A percentile compares a stretch with the other conserved stretches of the same genome.
phyloP scores from a whole-genome alignment of 2,329 filamentous ascomycete species.

The Podosphaera xanthii region DNA sequence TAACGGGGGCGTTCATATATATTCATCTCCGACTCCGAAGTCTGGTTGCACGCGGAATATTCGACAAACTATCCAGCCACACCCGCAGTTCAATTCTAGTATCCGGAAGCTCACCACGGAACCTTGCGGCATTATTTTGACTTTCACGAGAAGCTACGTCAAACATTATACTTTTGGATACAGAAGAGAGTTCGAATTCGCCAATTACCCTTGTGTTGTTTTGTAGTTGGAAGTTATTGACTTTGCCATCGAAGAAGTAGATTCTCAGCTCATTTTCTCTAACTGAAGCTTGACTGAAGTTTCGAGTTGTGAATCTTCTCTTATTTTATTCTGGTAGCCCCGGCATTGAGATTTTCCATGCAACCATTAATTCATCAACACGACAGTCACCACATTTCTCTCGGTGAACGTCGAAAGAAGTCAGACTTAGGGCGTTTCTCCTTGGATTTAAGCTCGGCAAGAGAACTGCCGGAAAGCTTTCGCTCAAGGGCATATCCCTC shows the following conservation, averaged over 20 bases:
- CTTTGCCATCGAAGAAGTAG: neutral
- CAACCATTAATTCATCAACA: constrained; percentile 24
- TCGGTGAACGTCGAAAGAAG: constrained; percentile 36
- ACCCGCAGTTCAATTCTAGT: too few species aligned
- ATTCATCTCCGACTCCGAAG: too few species aligned
- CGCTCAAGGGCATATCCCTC: constrained; percentile 41
- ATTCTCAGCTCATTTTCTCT: constrained; percentile 1
- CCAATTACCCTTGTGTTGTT: too few species aligned
- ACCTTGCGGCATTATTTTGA: too few species aligned
- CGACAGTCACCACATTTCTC: constrained; percentile 20
- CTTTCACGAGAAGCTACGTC: too few species aligned
- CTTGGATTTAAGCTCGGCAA: constrained; percentile 32
- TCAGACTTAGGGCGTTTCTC: constrained; percentile 30
- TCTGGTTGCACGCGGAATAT: too few species aligned
- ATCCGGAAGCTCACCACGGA: too few species aligned
- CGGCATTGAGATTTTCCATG: constrained; percentile 24
- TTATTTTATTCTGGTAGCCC: constrained; percentile 4
- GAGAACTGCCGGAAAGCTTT: constrained; percentile 31
- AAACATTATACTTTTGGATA: too few species aligned
- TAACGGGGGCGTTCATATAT: too few species aligned
- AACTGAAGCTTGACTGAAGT: constrained; percentile 8
- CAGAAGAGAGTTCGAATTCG: too few species aligned
- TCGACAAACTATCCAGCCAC: too few species aligned
- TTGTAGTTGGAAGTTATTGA: neutral
- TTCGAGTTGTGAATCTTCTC: constrained; percentile 9